Evolutionary conservation across 805 yeast species (phyloP), one percentile per base, ranked within the genome.

Genomic region (Candida germanica): DNA sequence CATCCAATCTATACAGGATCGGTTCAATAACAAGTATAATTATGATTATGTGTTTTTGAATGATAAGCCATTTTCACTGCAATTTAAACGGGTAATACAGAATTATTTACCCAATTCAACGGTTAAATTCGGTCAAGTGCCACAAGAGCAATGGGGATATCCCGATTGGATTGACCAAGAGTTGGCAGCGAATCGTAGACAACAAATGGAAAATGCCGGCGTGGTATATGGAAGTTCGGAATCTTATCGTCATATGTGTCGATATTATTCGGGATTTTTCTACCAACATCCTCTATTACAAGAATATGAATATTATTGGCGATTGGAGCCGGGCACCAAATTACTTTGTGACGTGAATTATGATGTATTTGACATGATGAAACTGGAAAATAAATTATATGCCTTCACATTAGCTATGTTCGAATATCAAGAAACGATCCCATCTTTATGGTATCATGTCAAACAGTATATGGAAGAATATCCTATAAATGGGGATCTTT

Each of bases 41-140:
- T 84, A 85, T 51, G 93, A 85, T 56, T 85, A 88, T 87, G 80
- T 83, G 3, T 85, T 86, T 48, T 57, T 85, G 31, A 86, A 86
- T 55, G 88, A 86, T 51, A 73, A 66, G 42, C 76, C 73, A 2
- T 86, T 86, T 55, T 53, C 70, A 28, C 70, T 66, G 3, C 75
- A 73, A 43, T 86, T 85, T 56, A 71, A 64, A 38, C 52, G 59
- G 18, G 56, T 64, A 17, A 71, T 83, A 1, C 42, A 67, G 9
- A 69, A 69, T 14, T 63, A 74, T 36, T 73, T 80, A n/a, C 69
- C 83, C 2, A 15, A 32, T 10, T 88, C 91, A 25, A 58, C 52
- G 4, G 75, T 79, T 24, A 69, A 71, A 38, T 86, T 79, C 53
- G 94, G 89, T 9, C 45, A 57, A 21, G 73, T 86, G 19, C 79